These are phyloP conservation scores for Spirogloea muscicola DNA, from an alignment of 139 green algal genomes.

Conservation along the genomic window DNA sequence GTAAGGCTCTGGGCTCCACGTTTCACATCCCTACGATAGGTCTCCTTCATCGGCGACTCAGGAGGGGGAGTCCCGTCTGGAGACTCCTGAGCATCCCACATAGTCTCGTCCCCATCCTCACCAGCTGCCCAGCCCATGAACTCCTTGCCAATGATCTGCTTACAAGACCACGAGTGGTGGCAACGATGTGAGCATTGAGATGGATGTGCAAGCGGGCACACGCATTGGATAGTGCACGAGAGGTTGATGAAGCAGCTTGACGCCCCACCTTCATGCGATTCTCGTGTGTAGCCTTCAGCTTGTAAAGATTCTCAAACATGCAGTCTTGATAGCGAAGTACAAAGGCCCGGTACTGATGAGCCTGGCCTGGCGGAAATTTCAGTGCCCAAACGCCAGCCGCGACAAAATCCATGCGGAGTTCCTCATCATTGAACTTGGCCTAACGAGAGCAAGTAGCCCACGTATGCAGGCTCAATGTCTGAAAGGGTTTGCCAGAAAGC, in stretches of 20 bases:
- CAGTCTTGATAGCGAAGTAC: conserved; percentile 49
- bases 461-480: no score
- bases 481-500: no score
- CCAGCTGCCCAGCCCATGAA: conserved; percentile 51
- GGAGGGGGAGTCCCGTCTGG: not conserved
- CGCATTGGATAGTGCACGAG: no score
- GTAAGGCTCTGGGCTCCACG: conserved; percentile 31
- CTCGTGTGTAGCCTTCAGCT: conserved; percentile 55
- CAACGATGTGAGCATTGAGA: no score
- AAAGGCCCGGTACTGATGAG: conserved; percentile 22
- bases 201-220: no score
- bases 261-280: conserved; percentile 55
- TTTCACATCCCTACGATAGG: conserved; percentile 46
- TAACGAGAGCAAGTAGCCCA: no score
- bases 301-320: conserved; percentile 83
- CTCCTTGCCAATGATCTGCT: conserved; percentile 54
- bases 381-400: conserved; percentile 22
- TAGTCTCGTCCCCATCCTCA: conserved; percentile 41
- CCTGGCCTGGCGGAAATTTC: conserved; percentile 1
- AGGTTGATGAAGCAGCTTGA: no score
- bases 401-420: conserved; percentile 34
- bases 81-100: conserved; percentile 43
- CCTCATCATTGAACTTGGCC: conserved; percentile 25
- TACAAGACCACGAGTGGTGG: no score
- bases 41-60: conserved; percentile 44